Evolutionary conservation across 1,139 yeast species (phyloP).

Genomic region (Blastobotrys proliferans): DNA sequence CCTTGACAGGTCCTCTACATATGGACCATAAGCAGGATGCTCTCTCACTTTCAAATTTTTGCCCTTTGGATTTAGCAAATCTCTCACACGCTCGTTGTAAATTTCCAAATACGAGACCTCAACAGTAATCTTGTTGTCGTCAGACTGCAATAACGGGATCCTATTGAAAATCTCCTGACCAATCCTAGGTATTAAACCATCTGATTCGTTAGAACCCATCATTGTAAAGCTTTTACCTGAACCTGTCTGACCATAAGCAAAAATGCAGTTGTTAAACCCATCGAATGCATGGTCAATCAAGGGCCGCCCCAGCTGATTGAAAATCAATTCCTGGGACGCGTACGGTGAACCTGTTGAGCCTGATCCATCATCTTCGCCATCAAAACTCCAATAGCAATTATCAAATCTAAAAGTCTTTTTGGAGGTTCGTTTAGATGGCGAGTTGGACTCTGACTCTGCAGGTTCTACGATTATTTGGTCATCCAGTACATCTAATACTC

Average conservation of each 20-base stretch:
- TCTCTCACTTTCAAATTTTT: slow-evolving; percentile 45
- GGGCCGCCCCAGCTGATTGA: slow-evolving; percentile 49
- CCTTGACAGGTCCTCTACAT: slow-evolving; percentile 58
- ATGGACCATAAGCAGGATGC: slow-evolving; percentile 56
- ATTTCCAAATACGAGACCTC: slow-evolving; percentile 60
- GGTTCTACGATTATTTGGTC: slow-evolving; percentile 12
- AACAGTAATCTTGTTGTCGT: slow-evolving; percentile 47
- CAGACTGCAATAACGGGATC: slow-evolving; percentile 36
- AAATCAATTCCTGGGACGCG: slow-evolving; percentile 47
- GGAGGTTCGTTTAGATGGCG: not conserved
- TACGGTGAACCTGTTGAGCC: slow-evolving; percentile 25
- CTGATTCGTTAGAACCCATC: slow-evolving; percentile 54
- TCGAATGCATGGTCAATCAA: slow-evolving; percentile 54
- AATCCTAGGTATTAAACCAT: slow-evolving; percentile 57
- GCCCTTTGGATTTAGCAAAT: slow-evolving; percentile 13
- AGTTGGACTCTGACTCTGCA: not conserved
- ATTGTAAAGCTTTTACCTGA: slow-evolving; percentile 66
- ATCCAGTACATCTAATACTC: slow-evolving; percentile 10
- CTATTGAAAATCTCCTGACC: slow-evolving; percentile 48
- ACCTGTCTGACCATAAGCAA: slow-evolving; percentile 75
- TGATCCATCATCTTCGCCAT: slow-evolving; percentile 21
- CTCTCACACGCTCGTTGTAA: slow-evolving; percentile 59
- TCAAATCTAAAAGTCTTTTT: slow-evolving; percentile 13
- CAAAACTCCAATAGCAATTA: slow-evolving; percentile 8
- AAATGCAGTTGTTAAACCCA: slow-evolving; percentile 66